These are phyloP conservation scores for Daldinia grandis DNA, from an alignment of 495 filamentous ascomycete species.

Conservation along the genomic window DNA sequence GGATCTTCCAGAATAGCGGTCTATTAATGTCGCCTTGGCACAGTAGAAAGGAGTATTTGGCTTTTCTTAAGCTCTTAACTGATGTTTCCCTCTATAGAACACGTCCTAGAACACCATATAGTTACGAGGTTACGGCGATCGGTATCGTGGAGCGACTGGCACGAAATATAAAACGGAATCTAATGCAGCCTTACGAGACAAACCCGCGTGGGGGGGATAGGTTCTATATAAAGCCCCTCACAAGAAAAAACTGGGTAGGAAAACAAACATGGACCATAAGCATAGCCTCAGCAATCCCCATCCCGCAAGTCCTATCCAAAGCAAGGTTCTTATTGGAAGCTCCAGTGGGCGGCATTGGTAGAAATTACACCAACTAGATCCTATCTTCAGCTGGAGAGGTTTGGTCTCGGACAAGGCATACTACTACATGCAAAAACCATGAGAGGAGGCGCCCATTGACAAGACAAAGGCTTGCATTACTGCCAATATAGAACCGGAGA, in stretches of 20 bases:
- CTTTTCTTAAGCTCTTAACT: not conserved
- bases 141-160: not conserved
- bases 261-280: constrained; percentile 9
- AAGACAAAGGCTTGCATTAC: constrained; percentile 5
- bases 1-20: not conserved
- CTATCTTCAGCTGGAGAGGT: constrained; percentile 12
- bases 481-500: constrained; percentile 1
- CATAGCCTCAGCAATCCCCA: constrained; percentile 38
- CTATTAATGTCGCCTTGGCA: not conserved
- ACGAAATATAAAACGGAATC: not conserved
- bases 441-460: constrained; percentile 3
- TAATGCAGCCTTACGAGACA: constrained; percentile 16
- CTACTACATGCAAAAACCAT: not conserved
- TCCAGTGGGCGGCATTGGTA: constrained; percentile 21
- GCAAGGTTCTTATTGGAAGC: constrained; percentile 15
- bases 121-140: not conserved
- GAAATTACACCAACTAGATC: constrained; percentile 30
- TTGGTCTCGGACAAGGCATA: constrained; percentile 9
- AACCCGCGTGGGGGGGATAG: constrained; percentile 8
- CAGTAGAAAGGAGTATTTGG: not conserved
- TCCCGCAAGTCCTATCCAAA: constrained; percentile 22
- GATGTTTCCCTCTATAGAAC: not conserved
- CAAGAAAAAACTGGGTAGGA: constrained; percentile 12
- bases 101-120: constrained; percentile 6
- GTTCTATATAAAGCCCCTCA: constrained; percentile 30